Conservation (phyloP, 129 eudicot genomes). For the Chrysanthemum makinoi region DNA sequence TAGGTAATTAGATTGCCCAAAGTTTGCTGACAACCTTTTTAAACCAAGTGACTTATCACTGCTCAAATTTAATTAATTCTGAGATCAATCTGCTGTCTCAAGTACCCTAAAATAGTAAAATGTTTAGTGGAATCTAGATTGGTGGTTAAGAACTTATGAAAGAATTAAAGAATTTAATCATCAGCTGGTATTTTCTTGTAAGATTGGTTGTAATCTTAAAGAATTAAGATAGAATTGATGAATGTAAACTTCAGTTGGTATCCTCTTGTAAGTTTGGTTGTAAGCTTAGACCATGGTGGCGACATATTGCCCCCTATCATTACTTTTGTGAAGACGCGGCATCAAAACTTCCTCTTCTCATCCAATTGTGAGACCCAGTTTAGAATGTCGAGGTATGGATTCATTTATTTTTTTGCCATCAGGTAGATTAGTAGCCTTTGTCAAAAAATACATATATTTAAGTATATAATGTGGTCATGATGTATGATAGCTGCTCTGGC, state of each 20-base stretch:
- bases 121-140: not conserved
- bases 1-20: constrained; percentile 11
- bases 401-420: too few species aligned
- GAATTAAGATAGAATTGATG: not conserved
- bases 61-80: too few species aligned
- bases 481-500: too few species aligned
- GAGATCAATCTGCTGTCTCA: too few species aligned
- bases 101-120: not conserved
- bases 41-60: not conserved
- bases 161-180: constrained; percentile 9
- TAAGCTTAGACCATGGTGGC: not conserved
- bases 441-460: too few species aligned
- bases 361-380: not conserved
- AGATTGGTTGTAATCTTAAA: not conserved
- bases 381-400: not conserved
- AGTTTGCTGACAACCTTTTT: not conserved
- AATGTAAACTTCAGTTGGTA: not conserved
- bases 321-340: not conserved
- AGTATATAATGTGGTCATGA: too few species aligned
- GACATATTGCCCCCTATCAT: not conserved
- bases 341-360: not conserved
- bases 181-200: not conserved
- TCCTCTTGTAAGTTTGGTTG: constrained; percentile 1
- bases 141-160: not conserved
- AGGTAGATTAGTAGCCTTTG: too few species aligned